phyloP scores from a whole-genome alignment of 768 basidiomycete genomes.

The Kwoniella heveanensis region DNA sequence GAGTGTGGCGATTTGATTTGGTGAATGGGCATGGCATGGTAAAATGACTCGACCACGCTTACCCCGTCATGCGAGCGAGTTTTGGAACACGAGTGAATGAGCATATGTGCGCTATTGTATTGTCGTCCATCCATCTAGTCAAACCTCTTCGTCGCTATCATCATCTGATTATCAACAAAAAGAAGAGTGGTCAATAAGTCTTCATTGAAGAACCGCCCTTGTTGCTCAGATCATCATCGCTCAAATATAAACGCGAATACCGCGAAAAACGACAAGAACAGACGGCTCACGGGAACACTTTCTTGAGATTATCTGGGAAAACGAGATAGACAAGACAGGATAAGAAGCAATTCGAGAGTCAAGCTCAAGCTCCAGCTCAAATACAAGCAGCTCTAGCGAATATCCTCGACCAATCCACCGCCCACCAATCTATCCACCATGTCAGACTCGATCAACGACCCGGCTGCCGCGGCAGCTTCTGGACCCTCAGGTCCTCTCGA shows the following conservation, averaged over 20 bases:
- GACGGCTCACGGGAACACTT: too few relatives aligned
- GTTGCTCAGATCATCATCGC: background rate
- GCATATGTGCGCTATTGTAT: too few relatives aligned
- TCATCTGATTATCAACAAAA: background rate
- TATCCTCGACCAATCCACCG: too few relatives aligned
- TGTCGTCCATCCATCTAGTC: too few relatives aligned
- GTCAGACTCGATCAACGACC: constrained; percentile 38
- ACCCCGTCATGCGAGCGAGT: too few relatives aligned
- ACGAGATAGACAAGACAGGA: too few relatives aligned
- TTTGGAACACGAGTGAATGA: too few relatives aligned
- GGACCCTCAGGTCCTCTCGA: constrained; percentile 27
- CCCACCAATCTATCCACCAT: background rate
- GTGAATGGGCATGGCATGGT: background rate
- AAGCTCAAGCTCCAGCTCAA: too few relatives aligned
- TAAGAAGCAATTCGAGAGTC: too few relatives aligned
- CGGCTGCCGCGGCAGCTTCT: constrained; percentile 39
- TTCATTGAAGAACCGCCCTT: background rate
- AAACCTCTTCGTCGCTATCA: constrained; percentile 1
- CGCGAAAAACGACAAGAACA: background rate
- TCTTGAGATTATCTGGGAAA: too few relatives aligned
- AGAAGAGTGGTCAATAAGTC: background rate
- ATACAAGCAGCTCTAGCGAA: too few relatives aligned
- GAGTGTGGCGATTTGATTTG: background rate
- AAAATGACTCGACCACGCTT: background rate
- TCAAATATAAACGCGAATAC: too few relatives aligned